phyloP scores from a whole-genome alignment of 768 basidiomycete species.

The Macrolepiota fuliginosa region DNA sequence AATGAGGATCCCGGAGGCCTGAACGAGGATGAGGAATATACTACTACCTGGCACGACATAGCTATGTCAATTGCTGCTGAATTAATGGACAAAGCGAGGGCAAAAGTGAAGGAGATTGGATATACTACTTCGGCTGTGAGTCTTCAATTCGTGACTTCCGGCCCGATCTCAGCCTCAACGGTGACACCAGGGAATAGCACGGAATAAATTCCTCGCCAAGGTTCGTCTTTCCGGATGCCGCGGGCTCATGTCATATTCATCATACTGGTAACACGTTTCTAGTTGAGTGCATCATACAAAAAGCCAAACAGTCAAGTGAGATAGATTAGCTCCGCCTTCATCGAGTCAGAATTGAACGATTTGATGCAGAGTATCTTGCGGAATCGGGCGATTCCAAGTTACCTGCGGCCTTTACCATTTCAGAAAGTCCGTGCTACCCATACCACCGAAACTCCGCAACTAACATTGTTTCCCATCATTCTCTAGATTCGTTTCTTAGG shows the following conservation, averaged over 20 bases:
- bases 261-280: neutral
- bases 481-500: conserved; percentile 88
- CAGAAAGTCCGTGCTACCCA: conserved; percentile 57
- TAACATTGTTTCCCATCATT: neutral
- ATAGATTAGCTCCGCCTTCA: neutral
- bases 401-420: conserved; percentile 82
- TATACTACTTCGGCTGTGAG: conserved; percentile 94
- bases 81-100: conserved; percentile 73
- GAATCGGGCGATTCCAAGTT: conserved; percentile 79
- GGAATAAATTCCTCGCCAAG: conserved; percentile 96
- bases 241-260: neutral
- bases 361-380: conserved; percentile 72
- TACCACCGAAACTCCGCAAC: neutral
- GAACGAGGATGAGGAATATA: conserved; percentile 26
- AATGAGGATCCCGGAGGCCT: neutral
- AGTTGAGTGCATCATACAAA: conserved; percentile 89
- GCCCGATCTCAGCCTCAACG: neutral
- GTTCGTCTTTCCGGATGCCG: conserved; percentile 32
- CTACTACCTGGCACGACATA: conserved; percentile 86
- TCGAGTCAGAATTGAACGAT: neutral
- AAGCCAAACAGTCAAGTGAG: conserved; percentile 85
- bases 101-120: conserved; percentile 69
- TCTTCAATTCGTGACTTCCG: conserved; percentile 8
- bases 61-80: conserved; percentile 88
- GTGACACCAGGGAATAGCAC: conserved; percentile 68